These are phyloP conservation scores for Plasmodium malariae DNA, from an alignment of 169 alveolate genomes.

Conservation along the genomic window DNA sequence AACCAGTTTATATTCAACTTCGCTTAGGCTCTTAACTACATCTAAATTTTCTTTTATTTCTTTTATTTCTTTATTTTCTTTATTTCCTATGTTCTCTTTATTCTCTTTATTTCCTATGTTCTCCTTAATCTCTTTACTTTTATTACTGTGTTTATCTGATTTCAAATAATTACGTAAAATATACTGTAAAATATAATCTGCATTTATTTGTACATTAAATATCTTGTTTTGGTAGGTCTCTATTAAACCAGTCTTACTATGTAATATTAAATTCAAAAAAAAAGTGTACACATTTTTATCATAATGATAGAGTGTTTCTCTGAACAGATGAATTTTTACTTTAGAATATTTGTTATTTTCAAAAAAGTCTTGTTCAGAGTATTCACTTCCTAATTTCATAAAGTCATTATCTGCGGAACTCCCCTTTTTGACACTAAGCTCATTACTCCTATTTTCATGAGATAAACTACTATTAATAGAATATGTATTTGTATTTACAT, in stretches of 20 bases:
- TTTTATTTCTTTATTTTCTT: neutral
- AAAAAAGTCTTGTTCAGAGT: slow-evolving; percentile 53
- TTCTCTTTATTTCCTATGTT: neutral
- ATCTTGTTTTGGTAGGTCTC: slow-evolving; percentile 27
- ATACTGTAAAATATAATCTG: slow-evolving; percentile 35
- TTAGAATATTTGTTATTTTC: slow-evolving; percentile 71
- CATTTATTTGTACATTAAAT: slow-evolving; percentile 34
- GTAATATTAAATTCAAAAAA: slow-evolving; percentile 47
- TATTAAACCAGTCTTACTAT: slow-evolving; percentile 48
- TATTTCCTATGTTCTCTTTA: neutral
- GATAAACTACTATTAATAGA: neutral
- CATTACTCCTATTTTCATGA: slow-evolving; percentile 2
- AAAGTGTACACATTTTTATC: slow-evolving; percentile 49
- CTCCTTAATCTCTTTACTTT: neutral
- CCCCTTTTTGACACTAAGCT: slow-evolving; percentile 6
- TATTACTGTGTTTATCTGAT: neutral
- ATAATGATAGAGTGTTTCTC: slow-evolving; percentile 22
- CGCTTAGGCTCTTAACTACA: neutral
- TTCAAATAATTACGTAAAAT: slow-evolving; percentile 30
- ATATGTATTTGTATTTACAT: neutral
- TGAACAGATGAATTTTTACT: slow-evolving; percentile 32
- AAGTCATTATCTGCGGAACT: neutral
- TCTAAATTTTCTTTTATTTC: neutral
- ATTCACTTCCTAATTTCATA: slow-evolving; percentile 19
- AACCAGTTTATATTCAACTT: slow-evolving; percentile 36